Conservation (phyloP, 2,329 filamentous ascomycete species). For the Diaporthe sp. region DNA sequence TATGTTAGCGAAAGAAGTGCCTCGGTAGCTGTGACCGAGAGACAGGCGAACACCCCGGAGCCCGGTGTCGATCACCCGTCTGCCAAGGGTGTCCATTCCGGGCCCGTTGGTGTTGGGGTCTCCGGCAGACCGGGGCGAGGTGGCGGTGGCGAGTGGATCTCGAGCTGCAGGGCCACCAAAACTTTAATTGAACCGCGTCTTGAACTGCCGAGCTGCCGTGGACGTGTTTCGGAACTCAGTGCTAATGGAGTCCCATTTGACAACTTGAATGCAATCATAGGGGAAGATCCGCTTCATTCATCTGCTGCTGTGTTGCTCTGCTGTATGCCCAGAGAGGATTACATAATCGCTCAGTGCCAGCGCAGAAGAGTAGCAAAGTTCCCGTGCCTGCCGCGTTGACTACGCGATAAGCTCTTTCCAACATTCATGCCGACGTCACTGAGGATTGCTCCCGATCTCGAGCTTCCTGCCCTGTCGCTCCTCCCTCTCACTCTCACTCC, state of each 20-base stretch:
- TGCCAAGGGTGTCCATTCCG: constrained; percentile 4
- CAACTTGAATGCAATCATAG: not conserved
- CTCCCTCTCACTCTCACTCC: not conserved
- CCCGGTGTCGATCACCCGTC: constrained; percentile 15
- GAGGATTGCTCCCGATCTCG: not conserved
- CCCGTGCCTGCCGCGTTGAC: constrained; percentile 26
- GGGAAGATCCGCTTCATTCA: not conserved
- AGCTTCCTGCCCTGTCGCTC: not conserved
- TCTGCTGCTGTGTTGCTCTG: not conserved
- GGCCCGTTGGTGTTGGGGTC: constrained; percentile 7
- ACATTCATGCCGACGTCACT: constrained; percentile 11
- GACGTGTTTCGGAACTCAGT: not conserved
- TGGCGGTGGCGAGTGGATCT: constrained; percentile 27
- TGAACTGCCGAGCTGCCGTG: not conserved
- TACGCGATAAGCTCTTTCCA: constrained; percentile 22
- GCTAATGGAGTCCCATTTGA: not conserved
- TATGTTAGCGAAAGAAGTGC: not conserved
- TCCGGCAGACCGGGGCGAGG: not conserved
- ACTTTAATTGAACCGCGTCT: constrained; percentile 40
- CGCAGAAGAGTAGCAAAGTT: not conserved
- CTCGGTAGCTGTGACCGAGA: not conserved
- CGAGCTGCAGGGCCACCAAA: constrained; percentile 21
- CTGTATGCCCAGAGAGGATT: not conserved
- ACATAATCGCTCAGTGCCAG: constrained; percentile 19
- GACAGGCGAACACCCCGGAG: not conserved